Conservation (phyloP, 768 basidiomycete species). For the Leccinum obscurum region DNA sequence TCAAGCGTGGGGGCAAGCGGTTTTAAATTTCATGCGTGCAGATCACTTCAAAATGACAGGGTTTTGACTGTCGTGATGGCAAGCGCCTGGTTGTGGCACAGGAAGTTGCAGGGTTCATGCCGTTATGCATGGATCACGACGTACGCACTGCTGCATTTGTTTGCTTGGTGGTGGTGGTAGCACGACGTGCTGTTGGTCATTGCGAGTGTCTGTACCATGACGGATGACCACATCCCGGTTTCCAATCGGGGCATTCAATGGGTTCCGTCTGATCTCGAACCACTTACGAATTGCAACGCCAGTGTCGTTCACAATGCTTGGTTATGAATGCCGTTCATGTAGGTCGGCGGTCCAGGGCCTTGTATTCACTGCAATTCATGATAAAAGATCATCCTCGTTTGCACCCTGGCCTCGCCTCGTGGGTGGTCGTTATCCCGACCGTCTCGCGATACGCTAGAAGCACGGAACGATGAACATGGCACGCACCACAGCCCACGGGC, state of each 20-base stretch:
- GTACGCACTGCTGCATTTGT: background rate
- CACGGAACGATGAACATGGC: background rate
- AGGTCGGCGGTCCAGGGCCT: background rate
- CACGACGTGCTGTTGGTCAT: background rate
- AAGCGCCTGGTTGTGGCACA: background rate
- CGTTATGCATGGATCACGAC: conserved; percentile 3
- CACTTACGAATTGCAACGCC: background rate
- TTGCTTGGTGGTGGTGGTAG: background rate
- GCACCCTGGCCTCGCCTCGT: background rate
- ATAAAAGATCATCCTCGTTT: background rate
- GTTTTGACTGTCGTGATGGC: background rate
- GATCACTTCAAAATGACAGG: background rate
- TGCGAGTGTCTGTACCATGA: conserved; percentile 6
- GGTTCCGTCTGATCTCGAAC: background rate
- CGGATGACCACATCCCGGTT: background rate
- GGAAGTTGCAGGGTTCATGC: conserved; percentile 11
- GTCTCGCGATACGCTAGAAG: background rate
- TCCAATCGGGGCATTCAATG: background rate
- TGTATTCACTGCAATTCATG: background rate
- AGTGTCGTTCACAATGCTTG: background rate
- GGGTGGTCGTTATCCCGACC: background rate
- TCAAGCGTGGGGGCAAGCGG: conserved; percentile 73
- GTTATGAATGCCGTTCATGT: background rate
- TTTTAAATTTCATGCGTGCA: conserved; percentile 47
- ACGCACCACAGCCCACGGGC: background rate